Conservation (phyloP, 768 basidiomycete genomes). For the Crucibulum laeve region DNA sequence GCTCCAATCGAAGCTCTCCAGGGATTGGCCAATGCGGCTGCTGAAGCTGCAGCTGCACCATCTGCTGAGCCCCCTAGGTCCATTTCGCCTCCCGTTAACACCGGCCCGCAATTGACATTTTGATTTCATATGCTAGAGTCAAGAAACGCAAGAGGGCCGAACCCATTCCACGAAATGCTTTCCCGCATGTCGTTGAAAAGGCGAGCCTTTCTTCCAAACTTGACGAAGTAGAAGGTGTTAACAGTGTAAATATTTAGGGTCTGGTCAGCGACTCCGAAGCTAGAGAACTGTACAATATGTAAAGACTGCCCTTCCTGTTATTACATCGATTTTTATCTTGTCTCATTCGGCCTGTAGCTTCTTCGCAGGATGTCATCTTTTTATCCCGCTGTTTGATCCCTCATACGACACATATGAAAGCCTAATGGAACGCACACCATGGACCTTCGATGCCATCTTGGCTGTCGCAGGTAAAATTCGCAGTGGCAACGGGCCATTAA, state of each 20-base stretch:
- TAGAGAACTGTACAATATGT: slow-evolving; percentile 90
- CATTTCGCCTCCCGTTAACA: too few relatives aligned
- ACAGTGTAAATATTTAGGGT: slow-evolving; percentile 40
- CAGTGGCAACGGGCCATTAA: slow-evolving; percentile 83
- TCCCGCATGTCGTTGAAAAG: slow-evolving; percentile 89
- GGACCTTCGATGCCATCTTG: slow-evolving; percentile 92
- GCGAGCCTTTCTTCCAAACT: too few relatives aligned
- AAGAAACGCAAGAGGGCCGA: slow-evolving; percentile 85
- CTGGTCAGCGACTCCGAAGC: slow-evolving; percentile 84
- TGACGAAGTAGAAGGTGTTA: too few relatives aligned
- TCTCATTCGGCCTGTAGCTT: slow-evolving; percentile 59
- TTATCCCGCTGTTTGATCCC: slow-evolving; percentile 94
- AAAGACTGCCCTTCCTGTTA: too few relatives aligned
- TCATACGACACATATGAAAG: slow-evolving; percentile 91
- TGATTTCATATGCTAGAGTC: too few relatives aligned
- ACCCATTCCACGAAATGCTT: slow-evolving; percentile 79
- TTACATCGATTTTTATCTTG: too few relatives aligned
- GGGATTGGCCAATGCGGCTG: slow-evolving; percentile 91
- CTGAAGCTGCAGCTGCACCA: slow-evolving; percentile 83
- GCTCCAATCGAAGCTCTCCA: slow-evolving; percentile 95
- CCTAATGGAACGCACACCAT: slow-evolving; percentile 88
- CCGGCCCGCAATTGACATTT: too few relatives aligned
- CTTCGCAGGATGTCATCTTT: slow-evolving; percentile 94
- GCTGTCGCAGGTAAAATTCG: slow-evolving; percentile 91
- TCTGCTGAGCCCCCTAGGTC: slow-evolving; percentile 63